Percentiles rank a stretch among this genome's conserved stretches.
phyloP scores from a whole-genome alignment of 2,329 filamentous ascomycete species.

The Trichoderma harzianum region DNA sequence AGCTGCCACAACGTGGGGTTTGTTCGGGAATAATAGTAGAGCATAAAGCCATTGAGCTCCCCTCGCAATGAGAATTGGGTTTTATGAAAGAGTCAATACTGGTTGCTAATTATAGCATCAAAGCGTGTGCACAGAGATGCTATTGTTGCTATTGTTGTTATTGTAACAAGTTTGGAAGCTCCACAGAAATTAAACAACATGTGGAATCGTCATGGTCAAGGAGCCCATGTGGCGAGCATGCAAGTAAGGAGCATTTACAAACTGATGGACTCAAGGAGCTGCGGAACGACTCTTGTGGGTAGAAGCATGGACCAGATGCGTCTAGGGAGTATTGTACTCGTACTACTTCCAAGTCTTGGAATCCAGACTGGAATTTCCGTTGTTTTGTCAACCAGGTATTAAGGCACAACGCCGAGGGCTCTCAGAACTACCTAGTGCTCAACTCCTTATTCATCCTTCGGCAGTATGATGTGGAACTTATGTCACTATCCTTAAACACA shows the following conservation, averaged over 20 bases:
- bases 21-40: not conserved
- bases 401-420: not conserved
- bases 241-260: not conserved
- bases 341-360: not conserved
- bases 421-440: not conserved
- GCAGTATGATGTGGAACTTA: not conserved
- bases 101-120: not conserved
- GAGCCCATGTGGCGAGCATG: not conserved
- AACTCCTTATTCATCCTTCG: not conserved
- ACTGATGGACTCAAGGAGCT: not conserved
- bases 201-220: not conserved
- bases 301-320: not conserved
- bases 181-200: not conserved
- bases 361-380: not conserved
- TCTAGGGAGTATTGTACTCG: not conserved
- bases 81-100: not conserved
- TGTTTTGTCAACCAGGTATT: not conserved
- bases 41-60: not conserved
- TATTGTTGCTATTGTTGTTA: not conserved
- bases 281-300: not conserved
- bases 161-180: not conserved
- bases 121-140: not conserved
- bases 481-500: not conserved
- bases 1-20: slow-evolving; percentile 9
- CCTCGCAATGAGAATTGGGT: not conserved